Conservation (phyloP, 805 yeast genomes). For the Zygoascus flipseniorum region DNA sequence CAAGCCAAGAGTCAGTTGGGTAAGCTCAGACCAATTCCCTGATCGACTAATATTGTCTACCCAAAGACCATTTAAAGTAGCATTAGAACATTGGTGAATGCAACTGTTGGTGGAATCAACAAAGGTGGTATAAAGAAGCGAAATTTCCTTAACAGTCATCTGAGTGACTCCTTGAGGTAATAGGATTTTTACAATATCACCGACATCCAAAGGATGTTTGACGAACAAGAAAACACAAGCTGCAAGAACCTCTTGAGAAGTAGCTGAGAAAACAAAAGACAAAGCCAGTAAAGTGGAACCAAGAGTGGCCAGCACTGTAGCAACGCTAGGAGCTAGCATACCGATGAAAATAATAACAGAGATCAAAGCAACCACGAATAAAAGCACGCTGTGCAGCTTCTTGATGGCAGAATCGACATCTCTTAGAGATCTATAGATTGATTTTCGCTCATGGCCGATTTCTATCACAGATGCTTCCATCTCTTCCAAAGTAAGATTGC, state of each 20-base stretch:
- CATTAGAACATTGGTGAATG: conserved; percentile 31
- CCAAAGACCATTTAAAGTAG: conserved; percentile 29
- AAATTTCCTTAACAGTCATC: conserved; percentile 26
- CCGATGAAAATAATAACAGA: conserved; percentile 33
- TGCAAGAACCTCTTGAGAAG: conserved; percentile 32
- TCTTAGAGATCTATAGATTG: conserved; percentile 29
- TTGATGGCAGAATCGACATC: conserved; percentile 34
- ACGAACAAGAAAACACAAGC: conserved; percentile 33
- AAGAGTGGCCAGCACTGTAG: conserved; percentile 33
- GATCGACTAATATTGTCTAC: conserved; percentile 32
- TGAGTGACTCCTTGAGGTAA: conserved; percentile 19
- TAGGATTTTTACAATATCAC: conserved; percentile 30
- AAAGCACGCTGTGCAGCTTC: conserved; percentile 30
- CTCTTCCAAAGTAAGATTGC: conserved; percentile 30
- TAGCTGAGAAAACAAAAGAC: conserved; percentile 31
- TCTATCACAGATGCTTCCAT: conserved; percentile 26
- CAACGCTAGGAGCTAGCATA: conserved; percentile 33
- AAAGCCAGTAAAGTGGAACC: conserved; percentile 33
- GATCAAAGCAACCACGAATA: conserved; percentile 26
- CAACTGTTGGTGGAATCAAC: conserved; percentile 19
- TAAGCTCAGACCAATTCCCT: conserved; percentile 21
- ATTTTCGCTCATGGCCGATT: conserved; percentile 28
- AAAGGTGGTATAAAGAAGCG: conserved; percentile 31
- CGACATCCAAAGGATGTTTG: conserved; percentile 35
- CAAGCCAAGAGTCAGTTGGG: conserved; percentile 25